A percentile compares a stretch with the other conserved stretches of the same genome.
Conservation (phyloP, 179 eudicot species). For the Nepenthes alata region DNA sequence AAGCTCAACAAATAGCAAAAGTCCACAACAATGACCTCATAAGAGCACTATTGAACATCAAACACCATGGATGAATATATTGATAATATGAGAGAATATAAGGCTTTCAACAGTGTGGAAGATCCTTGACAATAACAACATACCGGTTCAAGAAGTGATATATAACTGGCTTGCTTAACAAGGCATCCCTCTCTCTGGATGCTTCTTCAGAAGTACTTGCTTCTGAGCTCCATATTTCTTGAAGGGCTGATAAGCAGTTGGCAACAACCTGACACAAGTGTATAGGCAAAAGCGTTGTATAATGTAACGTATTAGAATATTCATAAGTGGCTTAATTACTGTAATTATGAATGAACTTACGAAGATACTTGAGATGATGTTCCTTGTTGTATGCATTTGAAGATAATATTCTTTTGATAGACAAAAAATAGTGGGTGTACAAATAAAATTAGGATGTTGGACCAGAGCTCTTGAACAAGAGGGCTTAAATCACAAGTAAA, state of each 20-base stretch:
- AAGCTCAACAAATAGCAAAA: no score
- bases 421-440: no score
- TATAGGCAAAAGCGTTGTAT: background rate
- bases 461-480: no score
- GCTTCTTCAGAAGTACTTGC: constrained; percentile 91
- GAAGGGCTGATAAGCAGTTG: constrained; percentile 71
- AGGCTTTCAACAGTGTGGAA: background rate
- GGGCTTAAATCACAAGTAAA: no score
- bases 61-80: background rate
- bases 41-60: background rate
- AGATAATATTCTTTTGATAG: no score
- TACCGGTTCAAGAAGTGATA: constrained; percentile 87
- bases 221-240: constrained; percentile 95
- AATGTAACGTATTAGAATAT: no score
- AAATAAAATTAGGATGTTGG: no score
- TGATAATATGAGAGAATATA: background rate
- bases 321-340: no score
- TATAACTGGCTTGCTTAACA: constrained; percentile 77
- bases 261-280: constrained; percentile 72
- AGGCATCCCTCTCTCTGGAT: constrained; percentile 70
- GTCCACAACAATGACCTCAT: background rate
- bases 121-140: background rate
- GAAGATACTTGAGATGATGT: no score
- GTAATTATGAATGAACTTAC: no score
- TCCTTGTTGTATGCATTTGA: no score